These are phyloP conservation scores for Mycena galericulata DNA, from an alignment of 768 basidiomycete genomes.

Conservation along the genomic window DNA sequence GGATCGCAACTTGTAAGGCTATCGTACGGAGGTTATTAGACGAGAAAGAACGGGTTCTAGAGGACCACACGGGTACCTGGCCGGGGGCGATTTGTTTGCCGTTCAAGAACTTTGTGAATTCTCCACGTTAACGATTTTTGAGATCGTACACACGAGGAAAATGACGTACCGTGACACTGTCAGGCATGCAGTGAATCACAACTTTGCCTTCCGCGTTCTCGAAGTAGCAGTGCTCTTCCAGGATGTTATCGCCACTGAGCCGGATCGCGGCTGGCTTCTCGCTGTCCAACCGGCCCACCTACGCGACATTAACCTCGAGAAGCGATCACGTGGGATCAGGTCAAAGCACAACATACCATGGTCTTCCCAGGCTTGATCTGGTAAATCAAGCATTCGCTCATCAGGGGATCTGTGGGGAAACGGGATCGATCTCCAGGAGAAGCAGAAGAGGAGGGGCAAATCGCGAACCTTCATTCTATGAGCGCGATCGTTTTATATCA, in stretches of 20 bases:
- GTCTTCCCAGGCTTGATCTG: constrained; percentile 91
- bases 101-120: constrained; percentile 81
- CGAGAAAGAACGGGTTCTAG: constrained; percentile 26
- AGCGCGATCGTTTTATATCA: constrained; percentile 29
- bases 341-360: constrained; percentile 58
- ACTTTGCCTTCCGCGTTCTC: constrained; percentile 90
- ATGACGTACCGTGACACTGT: constrained; percentile 82
- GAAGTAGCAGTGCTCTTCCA: constrained; percentile 93
- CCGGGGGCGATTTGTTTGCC: constrained; percentile 86
- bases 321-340: constrained; percentile 23
- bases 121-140: constrained; percentile 30
- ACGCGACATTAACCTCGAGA: constrained; percentile 15
- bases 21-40: constrained; percentile 38
- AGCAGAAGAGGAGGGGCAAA: constrained; percentile 30
- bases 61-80: constrained; percentile 63
- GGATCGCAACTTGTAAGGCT: constrained; percentile 89
- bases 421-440: constrained; percentile 25
- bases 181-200: constrained; percentile 79
- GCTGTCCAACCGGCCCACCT: constrained; percentile 92
- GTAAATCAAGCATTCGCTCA: constrained; percentile 96
- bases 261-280: constrained; percentile 88
- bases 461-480: constrained; percentile 77
- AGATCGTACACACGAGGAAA: constrained; percentile 14
- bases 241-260: constrained; percentile 91
- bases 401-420: constrained; percentile 79